Percentiles rank a stretch among this genome's conserved stretches.
Evolutionary conservation across 2,329 filamentous ascomycete genomes (phyloP).

Genomic region (Pseudocercospora fijiensis): DNA sequence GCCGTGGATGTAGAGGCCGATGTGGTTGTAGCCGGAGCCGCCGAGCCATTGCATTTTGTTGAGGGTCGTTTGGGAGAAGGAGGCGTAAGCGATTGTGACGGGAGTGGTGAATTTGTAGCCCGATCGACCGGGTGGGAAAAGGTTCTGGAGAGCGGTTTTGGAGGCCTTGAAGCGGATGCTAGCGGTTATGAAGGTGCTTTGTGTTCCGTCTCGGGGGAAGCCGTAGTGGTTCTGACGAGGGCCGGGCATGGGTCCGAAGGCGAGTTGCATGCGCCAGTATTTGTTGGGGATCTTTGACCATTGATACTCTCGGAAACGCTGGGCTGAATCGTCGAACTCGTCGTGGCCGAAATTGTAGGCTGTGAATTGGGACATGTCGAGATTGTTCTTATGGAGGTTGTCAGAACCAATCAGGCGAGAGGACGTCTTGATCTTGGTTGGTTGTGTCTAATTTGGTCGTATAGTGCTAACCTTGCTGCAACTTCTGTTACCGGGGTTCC

Average conservation of each 20-base stretch:
- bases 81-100: slow-evolving; percentile 43
- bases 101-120: slow-evolving; percentile 41
- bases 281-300: slow-evolving; percentile 46
- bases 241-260: slow-evolving; percentile 44
- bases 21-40: slow-evolving; percentile 57
- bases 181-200: slow-evolving; percentile 40
- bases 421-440: slow-evolving; percentile 58
- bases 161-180: slow-evolving; percentile 45
- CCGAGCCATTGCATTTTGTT: slow-evolving; percentile 60
- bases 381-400: slow-evolving; percentile 19
- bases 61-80: slow-evolving; percentile 42
- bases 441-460: slow-evolving; percentile 60
- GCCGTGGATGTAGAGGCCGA: slow-evolving; percentile 63
- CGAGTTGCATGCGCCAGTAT: slow-evolving; percentile 46
- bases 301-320: slow-evolving; percentile 53
- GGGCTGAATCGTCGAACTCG: slow-evolving; percentile 56
- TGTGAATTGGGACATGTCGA: slow-evolving; percentile 23
- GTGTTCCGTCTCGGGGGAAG: background rate
- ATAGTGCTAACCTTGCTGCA: slow-evolving; percentile 55
- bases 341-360: slow-evolving; percentile 45
- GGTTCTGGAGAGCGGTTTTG: slow-evolving; percentile 43
- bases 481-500: slow-evolving; percentile 51
- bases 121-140: slow-evolving; percentile 38
- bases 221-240: slow-evolving; percentile 39
- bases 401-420: slow-evolving; percentile 53